Evolutionary conservation across 2,329 filamentous ascomycete genomes (phyloP), one percentile per base, ranked within the genome.

Genomic region (Colletotrichum tamarilloi): DNA sequence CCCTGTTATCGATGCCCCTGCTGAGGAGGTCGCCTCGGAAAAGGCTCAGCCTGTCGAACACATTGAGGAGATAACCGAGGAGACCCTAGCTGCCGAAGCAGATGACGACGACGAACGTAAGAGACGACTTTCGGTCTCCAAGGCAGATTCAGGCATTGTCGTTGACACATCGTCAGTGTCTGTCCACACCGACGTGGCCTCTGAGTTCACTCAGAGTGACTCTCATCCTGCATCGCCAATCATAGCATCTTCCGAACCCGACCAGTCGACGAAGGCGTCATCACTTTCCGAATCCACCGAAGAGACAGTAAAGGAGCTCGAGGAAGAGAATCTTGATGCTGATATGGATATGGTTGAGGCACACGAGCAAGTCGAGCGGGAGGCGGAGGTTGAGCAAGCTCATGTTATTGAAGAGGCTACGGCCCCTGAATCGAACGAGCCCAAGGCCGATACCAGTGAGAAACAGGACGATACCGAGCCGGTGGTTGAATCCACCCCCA

Each of bases 211-310:
- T 3, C 85, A 84, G 68, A 85, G 85, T 26, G 89, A 91, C 78
- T 92, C 90, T 2, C 88, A 88, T 65, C 89, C 90, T 5, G 80
- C 87, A 12, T 92, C 90, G 16, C 90, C 90, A 0, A 79, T 87
- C 26, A 85, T 86, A 57, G 82, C 82, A 24, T 85, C 84, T 19
- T 91, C 89, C 6, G 90, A 92, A 71, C 82, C 87, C 52, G 88
- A 86, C 16, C 86, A 88, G 62, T 92, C 90, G 3, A 92, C 91
- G 7, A 90, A 89, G 76, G 90, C 91, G 4, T 92, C 90, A 0
- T 92, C 91, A 0, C 79, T 92, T 11, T 92, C 90, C 6, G 91
- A 91, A 73, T 89, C 88, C 2, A 92, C 90, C 1, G 88, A 92
- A 72, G 89, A 91, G 77, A 91, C 90, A 5, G 80, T 89, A 2